Evolutionary conservation across 2,329 filamentous ascomycete species (phyloP), one percentile per base, ranked within the genome.

Genomic region (Cytospora paraplurivora): DNA sequence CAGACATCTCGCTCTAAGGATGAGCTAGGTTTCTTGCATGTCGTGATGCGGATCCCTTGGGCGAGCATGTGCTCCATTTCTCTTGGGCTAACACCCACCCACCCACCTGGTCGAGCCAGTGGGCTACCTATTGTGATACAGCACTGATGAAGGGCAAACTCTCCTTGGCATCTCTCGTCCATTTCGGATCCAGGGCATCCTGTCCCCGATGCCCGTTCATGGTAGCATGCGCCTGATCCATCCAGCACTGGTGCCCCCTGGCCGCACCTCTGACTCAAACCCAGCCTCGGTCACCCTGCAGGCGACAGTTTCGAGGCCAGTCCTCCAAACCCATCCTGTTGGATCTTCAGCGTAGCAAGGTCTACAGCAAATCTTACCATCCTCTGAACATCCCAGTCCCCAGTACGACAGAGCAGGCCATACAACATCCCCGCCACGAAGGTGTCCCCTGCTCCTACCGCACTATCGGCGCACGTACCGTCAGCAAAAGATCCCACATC

Each of bases 371-470:
- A 89, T 37, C 71, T 73, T 65, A 90, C 72, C 69, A 81, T 84
- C 62, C 75, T 72, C 57, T 74, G 68, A 54, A 81, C 70, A 68
- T 76, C 72, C 84, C 84, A 88, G 67, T 81, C 76, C 10, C 74
- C 70, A 51, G 71, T 68, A 67, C 80, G 81, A 71, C 79, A 83
- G 62, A 82, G 75, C 66, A 90, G 73, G 41, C 79, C 81, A 74
- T 87, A 91, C 56, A 92, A 76, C 74, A 90, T 85, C 64, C 88
- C 89, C 38, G 89, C 89, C 67, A 89, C 85, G 70, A 92, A 92
- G 0, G 89, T 91, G 71, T 92, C 90, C 68, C 90, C 90, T 51
- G 89, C 89, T 61, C 89, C 90, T 66, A 92, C 83, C 7, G 88
- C 82, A 72, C 89, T 91, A 60, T 50, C 38, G 27, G 33, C 32